phyloP scores from a whole-genome alignment of 768 basidiomycete species.

The Lactifluus rugatus region DNA sequence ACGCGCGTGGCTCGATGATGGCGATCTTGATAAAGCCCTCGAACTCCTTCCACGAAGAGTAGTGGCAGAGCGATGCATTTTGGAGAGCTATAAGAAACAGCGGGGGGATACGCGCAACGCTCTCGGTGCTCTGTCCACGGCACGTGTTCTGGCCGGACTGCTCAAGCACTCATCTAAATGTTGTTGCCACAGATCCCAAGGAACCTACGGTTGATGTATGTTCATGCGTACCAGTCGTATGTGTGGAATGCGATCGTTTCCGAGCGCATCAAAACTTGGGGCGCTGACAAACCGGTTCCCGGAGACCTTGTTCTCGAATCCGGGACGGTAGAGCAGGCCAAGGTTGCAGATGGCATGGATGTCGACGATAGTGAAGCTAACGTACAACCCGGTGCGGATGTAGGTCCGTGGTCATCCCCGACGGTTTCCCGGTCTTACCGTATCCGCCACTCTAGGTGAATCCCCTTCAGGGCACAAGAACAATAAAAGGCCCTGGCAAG shows the following conservation, averaged over 20 bases:
- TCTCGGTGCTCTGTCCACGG: slow-evolving; percentile 80
- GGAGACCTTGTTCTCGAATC: slow-evolving; percentile 87
- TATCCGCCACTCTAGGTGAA: slow-evolving; percentile 7
- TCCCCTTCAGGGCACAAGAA: slow-evolving; percentile 18
- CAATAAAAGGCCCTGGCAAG: slow-evolving; percentile 45
- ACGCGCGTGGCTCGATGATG: slow-evolving; percentile 80
- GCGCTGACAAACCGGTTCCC: slow-evolving; percentile 60
- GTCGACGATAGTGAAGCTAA: slow-evolving; percentile 28
- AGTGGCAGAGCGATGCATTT: slow-evolving; percentile 85
- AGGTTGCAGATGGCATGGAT: slow-evolving; percentile 25
- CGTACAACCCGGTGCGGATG: slow-evolving; percentile 18
- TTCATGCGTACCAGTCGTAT: slow-evolving; percentile 97
- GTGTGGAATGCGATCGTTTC: slow-evolving; percentile 98
- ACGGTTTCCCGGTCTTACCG: not conserved
- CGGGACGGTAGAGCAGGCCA: slow-evolving; percentile 22
- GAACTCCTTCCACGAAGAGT: slow-evolving; percentile 82
- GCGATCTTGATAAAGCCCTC: slow-evolving; percentile 72
- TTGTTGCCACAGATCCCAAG: slow-evolving; percentile 65
- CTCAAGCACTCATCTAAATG: not conserved
- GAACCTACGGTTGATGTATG: slow-evolving; percentile 93
- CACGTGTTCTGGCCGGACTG: slow-evolving; percentile 27
- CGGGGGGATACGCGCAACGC: slow-evolving; percentile 71
- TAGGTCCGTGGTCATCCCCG: not conserved
- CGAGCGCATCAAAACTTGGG: slow-evolving; percentile 76
- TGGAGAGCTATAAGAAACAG: slow-evolving; percentile 83